Conservation (phyloP, 768 basidiomycete species). For the Auriscalpium vulgare region DNA sequence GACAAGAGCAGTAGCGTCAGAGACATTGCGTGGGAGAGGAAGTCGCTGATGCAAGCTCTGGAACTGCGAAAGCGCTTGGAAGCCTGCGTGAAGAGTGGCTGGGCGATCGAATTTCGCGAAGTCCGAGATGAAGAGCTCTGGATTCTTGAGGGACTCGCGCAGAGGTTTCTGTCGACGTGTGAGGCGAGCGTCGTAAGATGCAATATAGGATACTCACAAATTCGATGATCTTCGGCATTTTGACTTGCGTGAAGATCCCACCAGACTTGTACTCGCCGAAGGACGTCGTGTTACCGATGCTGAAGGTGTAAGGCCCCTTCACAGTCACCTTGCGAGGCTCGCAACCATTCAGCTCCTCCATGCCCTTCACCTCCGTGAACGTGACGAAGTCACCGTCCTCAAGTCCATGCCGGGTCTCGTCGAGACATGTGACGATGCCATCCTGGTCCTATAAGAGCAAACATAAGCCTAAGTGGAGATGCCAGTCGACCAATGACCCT, state of each 20-base stretch:
- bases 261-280: slow-evolving; percentile 75
- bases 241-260: slow-evolving; percentile 96
- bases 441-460: slow-evolving; percentile 54
- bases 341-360: slow-evolving; percentile 84
- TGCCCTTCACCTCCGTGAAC: slow-evolving; percentile 92
- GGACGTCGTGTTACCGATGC: slow-evolving; percentile 84
- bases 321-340: slow-evolving; percentile 88
- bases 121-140: slow-evolving; percentile 91
- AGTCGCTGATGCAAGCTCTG: slow-evolving; percentile 52
- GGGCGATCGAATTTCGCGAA: slow-evolving; percentile 97
- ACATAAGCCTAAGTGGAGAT: background rate
- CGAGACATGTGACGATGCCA: slow-evolving; percentile 92
- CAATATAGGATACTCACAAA: slow-evolving; percentile 55
- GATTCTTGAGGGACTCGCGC: slow-evolving; percentile 69
- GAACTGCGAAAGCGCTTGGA: slow-evolving; percentile 88
- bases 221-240: slow-evolving; percentile 94
- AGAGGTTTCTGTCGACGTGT: slow-evolving; percentile 71
- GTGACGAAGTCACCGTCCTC: slow-evolving; percentile 98
- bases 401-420: slow-evolving; percentile 96
- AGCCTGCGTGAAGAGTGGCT: slow-evolving; percentile 82
- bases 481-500: slow-evolving; percentile 2
- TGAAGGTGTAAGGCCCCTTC: slow-evolving; percentile 96
- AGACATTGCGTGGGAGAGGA: slow-evolving; percentile 74
- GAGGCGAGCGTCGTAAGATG: background rate
- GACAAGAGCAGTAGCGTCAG: slow-evolving; percentile 71